phyloP scores from a whole-genome alignment of 192 early-diverging fungal genomes.

The Radiomyces spectabilis region DNA sequence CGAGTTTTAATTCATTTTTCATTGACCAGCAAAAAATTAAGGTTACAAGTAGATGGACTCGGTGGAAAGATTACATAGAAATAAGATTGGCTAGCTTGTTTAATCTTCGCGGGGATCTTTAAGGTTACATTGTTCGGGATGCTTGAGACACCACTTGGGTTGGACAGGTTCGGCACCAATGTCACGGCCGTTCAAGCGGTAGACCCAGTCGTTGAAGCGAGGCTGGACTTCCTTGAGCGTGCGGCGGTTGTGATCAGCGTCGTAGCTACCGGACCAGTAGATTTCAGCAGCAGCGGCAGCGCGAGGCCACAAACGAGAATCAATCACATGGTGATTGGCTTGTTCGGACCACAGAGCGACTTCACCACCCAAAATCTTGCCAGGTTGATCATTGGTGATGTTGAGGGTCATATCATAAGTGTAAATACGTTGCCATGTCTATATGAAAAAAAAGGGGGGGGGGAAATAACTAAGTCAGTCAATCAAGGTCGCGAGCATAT shows the following conservation, averaged over 20 bases:
- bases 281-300: slow-evolving; percentile 59
- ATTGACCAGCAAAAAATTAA: too few relatives aligned
- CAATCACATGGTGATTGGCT: slow-evolving; percentile 45
- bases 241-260: slow-evolving; percentile 34
- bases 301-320: slow-evolving; percentile 64
- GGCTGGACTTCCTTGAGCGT: slow-evolving; percentile 17
- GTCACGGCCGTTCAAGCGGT: slow-evolving; percentile 59
- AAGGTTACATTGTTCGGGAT: slow-evolving; percentile 22
- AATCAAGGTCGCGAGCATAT: too few relatives aligned
- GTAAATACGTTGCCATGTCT: slow-evolving; percentile 66
- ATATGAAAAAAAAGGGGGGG: not conserved
- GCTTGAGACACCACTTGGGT: slow-evolving; percentile 50
- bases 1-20: too few relatives aligned
- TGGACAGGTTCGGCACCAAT: slow-evolving; percentile 52
- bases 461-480: too few relatives aligned
- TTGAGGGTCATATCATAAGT: slow-evolving; percentile 54
- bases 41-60: too few relatives aligned
- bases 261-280: slow-evolving; percentile 60
- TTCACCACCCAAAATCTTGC: slow-evolving; percentile 62
- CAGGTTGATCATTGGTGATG: slow-evolving; percentile 38
- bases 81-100: too few relatives aligned
- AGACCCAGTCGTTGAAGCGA: slow-evolving; percentile 62
- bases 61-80: too few relatives aligned
- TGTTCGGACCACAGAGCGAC: slow-evolving; percentile 68
- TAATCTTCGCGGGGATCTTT: too few relatives aligned